phyloP scores from a whole-genome alignment of 1,139 yeast species.

The Arxiozyma bovina region DNA sequence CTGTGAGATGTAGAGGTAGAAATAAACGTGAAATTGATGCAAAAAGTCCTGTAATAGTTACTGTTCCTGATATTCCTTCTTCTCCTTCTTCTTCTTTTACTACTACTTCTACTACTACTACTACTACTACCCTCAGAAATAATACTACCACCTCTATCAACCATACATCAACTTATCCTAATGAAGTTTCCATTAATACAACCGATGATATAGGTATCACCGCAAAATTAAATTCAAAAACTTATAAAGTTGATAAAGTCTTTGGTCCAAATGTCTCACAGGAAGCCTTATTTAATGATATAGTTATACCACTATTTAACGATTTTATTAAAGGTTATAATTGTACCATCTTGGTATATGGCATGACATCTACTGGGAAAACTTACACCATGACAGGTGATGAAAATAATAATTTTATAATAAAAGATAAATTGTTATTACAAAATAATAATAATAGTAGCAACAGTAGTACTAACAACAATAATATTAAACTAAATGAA shows the following conservation, averaged over 20 bases:
- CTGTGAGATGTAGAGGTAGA: constrained; percentile 82
- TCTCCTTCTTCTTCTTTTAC: no score
- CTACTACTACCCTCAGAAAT: background rate
- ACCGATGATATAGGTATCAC: constrained; percentile 37
- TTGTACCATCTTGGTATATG: constrained; percentile 68
- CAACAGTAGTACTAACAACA: no score
- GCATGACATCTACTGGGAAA: constrained; percentile 76
- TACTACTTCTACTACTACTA: constrained; percentile 21
- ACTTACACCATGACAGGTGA: constrained; percentile 76
- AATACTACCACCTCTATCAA: background rate
- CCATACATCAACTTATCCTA: constrained; percentile 4
- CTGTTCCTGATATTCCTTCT: constrained; percentile 48
- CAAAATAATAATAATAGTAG: background rate
- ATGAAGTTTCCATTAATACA: constrained; percentile 36
- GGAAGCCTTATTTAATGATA: constrained; percentile 44
- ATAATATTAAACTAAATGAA: constrained; percentile 41
- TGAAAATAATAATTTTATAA: constrained; percentile 20
- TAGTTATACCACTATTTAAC: constrained; percentile 56
- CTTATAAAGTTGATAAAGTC: constrained; percentile 63
- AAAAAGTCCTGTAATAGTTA: constrained; percentile 67
- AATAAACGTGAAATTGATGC: constrained; percentile 60
- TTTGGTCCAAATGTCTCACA: constrained; percentile 70
- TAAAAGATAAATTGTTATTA: background rate
- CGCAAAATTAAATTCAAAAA: constrained; percentile 37
- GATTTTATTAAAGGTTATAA: constrained; percentile 64